Evolutionary conservation across 345 rosid genomes (phyloP).

Genomic region (Firmiana major): DNA sequence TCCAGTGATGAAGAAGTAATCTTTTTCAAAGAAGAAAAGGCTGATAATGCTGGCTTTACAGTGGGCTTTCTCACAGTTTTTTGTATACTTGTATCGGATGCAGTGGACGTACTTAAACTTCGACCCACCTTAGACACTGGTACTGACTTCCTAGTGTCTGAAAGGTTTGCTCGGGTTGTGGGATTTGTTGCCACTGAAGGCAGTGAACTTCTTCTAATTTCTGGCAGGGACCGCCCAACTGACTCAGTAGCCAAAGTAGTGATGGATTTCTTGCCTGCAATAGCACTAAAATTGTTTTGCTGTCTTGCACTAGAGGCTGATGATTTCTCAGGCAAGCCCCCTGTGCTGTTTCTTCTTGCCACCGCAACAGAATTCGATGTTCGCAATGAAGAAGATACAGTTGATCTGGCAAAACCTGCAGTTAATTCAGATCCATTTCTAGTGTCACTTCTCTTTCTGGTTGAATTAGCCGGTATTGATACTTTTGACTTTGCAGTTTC

Average conservation of each 20-base stretch:
- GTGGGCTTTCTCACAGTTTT: constrained; percentile 44
- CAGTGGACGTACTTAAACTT: constrained; percentile 50
- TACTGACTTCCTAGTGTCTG: constrained; percentile 48
- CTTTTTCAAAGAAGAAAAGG: constrained; percentile 54
- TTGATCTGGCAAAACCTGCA: constrained; percentile 42
- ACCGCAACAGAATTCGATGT: constrained; percentile 47
- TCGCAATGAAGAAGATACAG: constrained; percentile 39
- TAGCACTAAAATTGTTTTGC: constrained; percentile 27
- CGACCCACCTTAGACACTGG: constrained; percentile 42
- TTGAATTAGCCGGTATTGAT: constrained; percentile 40
- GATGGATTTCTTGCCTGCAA: constrained; percentile 41
- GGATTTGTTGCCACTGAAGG: constrained; percentile 62
- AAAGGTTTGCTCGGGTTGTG: constrained; percentile 35
- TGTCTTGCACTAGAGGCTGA: constrained; percentile 24
- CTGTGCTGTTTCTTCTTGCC: constrained; percentile 78
- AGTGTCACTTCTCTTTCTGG: constrained; percentile 50
- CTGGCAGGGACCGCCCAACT: constrained; percentile 75
- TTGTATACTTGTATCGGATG: constrained; percentile 42
- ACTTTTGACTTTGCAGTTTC: constrained; percentile 37
- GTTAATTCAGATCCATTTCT: constrained; percentile 31
- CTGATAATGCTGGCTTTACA: constrained; percentile 44
- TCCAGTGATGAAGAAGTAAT: constrained; percentile 58
- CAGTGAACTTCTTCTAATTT: constrained; percentile 68
- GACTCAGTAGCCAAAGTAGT: constrained; percentile 41
- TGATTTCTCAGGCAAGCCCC: constrained; percentile 65